phyloP scores from a whole-genome alignment of 1,139 yeast species.

The Lizanozyma gosingica region DNA sequence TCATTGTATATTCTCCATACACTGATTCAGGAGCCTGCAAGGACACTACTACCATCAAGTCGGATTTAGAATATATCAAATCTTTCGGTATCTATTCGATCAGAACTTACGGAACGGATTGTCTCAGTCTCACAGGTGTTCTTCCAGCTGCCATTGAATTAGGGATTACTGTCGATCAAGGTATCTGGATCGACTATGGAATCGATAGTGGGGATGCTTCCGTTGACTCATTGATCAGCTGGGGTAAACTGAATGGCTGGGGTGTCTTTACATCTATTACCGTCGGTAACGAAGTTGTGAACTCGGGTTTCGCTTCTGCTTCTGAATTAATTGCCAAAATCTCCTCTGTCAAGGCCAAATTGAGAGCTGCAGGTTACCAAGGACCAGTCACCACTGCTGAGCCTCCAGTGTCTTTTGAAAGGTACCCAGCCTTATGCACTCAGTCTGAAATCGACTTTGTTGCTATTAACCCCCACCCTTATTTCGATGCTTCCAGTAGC shows the following conservation, averaged over 20 bases:
- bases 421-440: constrained; percentile 60
- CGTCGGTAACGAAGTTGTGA: constrained; percentile 82
- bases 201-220: constrained; percentile 58
- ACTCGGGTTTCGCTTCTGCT: constrained; percentile 50
- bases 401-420: constrained; percentile 68
- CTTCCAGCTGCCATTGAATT: constrained; percentile 50
- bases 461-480: constrained; percentile 82
- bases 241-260: constrained; percentile 47
- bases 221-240: constrained; percentile 43
- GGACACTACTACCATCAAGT: constrained; percentile 37
- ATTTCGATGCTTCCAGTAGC: constrained; percentile 53
- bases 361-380: constrained; percentile 62
- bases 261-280: constrained; percentile 63
- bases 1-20: constrained; percentile 78
- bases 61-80: constrained; percentile 52
- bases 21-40: constrained; percentile 62
- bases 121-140: constrained; percentile 58
- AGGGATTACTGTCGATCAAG: constrained; percentile 75
- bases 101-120: constrained; percentile 82
- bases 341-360: constrained; percentile 45
- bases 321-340: constrained; percentile 55
- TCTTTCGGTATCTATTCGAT: constrained; percentile 55
- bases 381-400: constrained; percentile 79
- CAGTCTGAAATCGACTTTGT: constrained; percentile 63
- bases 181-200: constrained; percentile 73